Percentiles rank a stretch among this genome's conserved stretches.
Conservation (phyloP, 2,329 filamentous ascomycete genomes). For the Myriosclerotinia scirpicola region DNA sequence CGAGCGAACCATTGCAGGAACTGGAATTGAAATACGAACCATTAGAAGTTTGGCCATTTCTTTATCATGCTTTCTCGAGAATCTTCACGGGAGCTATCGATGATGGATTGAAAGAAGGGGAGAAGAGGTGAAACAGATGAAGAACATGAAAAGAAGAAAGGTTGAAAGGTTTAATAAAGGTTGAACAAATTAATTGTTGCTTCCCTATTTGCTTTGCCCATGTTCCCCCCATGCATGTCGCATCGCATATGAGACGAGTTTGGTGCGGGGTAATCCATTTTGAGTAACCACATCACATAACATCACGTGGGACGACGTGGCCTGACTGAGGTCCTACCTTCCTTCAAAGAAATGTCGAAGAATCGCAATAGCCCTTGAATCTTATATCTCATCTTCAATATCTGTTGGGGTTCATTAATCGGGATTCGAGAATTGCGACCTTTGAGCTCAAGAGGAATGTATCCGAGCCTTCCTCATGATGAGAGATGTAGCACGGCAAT, state of each 20-base stretch:
- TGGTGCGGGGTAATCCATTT: constrained; percentile 20
- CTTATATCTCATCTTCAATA: neutral
- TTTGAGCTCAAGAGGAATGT: neutral
- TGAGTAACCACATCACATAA: constrained; percentile 3
- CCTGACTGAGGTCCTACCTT: neutral
- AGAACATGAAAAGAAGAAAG: neutral
- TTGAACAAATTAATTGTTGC: neutral
- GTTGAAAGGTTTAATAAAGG: neutral
- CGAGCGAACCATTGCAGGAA: neutral
- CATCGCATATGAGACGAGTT: constrained; percentile 16
- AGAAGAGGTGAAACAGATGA: neutral
- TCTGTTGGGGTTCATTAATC: no score
- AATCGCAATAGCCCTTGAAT: neutral
- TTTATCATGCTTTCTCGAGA: neutral
- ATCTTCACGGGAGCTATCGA: no score
- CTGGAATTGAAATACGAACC: neutral
- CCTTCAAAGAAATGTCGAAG: no score
- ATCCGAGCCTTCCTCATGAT: no score
- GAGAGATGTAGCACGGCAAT: no score
- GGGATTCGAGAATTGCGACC: no score
- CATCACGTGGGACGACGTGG: constrained; percentile 10
- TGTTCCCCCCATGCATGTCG: neutral
- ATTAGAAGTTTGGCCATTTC: neutral
- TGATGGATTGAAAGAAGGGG: neutral
- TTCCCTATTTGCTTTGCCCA: neutral